These are phyloP conservation scores for Cruciata laevipes DNA, from an alignment of 257 asterid genomes.

Conservation along the genomic window DNA sequence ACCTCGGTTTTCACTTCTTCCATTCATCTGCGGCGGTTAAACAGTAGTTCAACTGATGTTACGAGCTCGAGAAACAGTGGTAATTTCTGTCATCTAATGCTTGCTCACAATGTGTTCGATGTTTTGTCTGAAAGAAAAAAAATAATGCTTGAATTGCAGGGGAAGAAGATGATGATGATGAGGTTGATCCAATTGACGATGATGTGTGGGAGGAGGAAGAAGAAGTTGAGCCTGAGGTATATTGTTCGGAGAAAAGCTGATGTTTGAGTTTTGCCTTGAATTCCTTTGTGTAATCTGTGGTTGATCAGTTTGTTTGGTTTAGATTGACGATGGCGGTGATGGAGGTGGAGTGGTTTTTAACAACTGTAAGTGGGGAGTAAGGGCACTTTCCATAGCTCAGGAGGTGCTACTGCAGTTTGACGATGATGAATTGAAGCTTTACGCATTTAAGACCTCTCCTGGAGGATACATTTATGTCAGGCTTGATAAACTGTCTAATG, in stretches of 20 bases:
- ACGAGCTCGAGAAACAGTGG: background rate
- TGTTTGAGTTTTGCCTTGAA: constrained; percentile 1
- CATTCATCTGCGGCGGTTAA: constrained; percentile 25
- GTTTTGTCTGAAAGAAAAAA: constrained; percentile 15
- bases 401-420: constrained; percentile 49
- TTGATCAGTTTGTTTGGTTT: constrained; percentile 11
- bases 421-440: constrained; percentile 67
- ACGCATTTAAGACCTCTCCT: constrained; percentile 73
- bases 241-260: background rate
- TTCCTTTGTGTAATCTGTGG: background rate
- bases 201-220: constrained; percentile 95
- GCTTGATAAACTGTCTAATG: constrained; percentile 63
- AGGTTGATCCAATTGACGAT: constrained; percentile 70
- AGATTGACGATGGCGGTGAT: constrained; percentile 93
- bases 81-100: background rate
- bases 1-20: constrained; percentile 19
- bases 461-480: constrained; percentile 82
- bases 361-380: constrained; percentile 79
- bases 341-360: constrained; percentile 84
- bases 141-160: constrained; percentile 26
- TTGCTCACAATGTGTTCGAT: constrained; percentile 45
- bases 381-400: constrained; percentile 49
- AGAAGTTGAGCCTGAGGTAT: constrained; percentile 76
- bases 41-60: constrained; percentile 17
- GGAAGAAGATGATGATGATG: constrained; percentile 33